A percentile compares a stretch with the other conserved stretches of the same genome.
These are phyloP conservation scores for Myrica gale DNA, from an alignment of 306 rosid genomes.

Conservation along the genomic window DNA sequence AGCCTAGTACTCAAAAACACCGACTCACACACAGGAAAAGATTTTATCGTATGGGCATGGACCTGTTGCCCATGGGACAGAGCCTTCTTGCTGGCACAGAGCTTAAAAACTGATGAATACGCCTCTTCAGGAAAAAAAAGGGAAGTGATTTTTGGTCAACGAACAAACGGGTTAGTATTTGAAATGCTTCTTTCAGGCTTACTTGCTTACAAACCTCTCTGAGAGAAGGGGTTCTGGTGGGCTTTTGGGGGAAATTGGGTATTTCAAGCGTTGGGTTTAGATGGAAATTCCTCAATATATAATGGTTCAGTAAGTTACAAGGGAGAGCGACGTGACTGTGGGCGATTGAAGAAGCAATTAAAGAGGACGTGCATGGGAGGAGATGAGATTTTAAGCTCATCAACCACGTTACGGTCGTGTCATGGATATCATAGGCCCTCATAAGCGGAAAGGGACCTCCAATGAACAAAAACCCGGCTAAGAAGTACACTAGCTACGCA, in stretches of 20 bases:
- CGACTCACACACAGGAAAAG: conserved; percentile 26
- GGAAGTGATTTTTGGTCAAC: conserved; percentile 10
- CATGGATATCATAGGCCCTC: not conserved
- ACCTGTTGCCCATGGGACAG: conserved; percentile 53
- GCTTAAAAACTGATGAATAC: conserved; percentile 57
- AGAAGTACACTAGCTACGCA: too few relatives aligned
- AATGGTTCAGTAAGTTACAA: conserved; percentile 9
- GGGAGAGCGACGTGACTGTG: conserved; percentile 18
- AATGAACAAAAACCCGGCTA: too few relatives aligned
- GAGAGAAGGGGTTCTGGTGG: conserved; percentile 24
- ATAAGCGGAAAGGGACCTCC: too few relatives aligned
- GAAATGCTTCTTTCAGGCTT: conserved; percentile 42
- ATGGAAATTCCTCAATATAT: conserved; percentile 14
- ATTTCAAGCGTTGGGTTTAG: not conserved
- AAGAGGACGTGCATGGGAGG: conserved; percentile 28
- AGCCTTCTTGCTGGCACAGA: conserved; percentile 50
- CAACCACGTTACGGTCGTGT: conserved; percentile 16
- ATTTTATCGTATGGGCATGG: conserved; percentile 58
- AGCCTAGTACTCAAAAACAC: conserved; percentile 59
- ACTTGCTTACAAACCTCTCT: conserved; percentile 27
- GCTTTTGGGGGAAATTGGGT: conserved; percentile 26
- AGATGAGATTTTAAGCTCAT: conserved; percentile 5
- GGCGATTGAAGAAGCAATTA: conserved; percentile 36
- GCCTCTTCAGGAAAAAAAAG: conserved; percentile 37
- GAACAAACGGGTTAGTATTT: conserved; percentile 32